Percentiles rank a stretch among this genome's conserved stretches.
Evolutionary conservation across 2,329 filamentous ascomycete genomes (phyloP).

Genomic region (Mariannaea elegans): DNA sequence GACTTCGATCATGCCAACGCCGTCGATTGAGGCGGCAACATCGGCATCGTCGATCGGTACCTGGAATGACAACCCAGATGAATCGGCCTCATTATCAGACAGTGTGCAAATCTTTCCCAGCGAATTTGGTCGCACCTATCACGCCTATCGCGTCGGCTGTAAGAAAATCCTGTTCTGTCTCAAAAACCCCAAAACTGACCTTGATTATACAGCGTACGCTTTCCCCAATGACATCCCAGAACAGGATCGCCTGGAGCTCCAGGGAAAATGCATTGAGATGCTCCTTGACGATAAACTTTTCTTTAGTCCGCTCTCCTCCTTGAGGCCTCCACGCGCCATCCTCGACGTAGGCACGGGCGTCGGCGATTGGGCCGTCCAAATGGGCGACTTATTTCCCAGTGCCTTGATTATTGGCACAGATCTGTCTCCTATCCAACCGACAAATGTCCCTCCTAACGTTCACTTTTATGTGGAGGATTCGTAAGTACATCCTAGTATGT

Average conservation of each 20-base stretch:
- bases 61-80: too few species aligned
- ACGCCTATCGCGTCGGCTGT: constrained; percentile 56
- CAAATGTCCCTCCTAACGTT: constrained; percentile 73
- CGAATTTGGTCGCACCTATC: constrained; percentile 54
- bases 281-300: constrained; percentile 49
- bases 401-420: constrained; percentile 69
- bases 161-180: constrained; percentile 32
- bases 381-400: constrained; percentile 68
- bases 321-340: constrained; percentile 43
- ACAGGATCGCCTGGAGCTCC: constrained; percentile 49
- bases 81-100: constrained; percentile 37
- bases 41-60: too few species aligned
- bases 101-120: constrained; percentile 49
- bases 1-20: too few species aligned
- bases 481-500: constrained; percentile 33
- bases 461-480: constrained; percentile 76
- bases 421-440: constrained; percentile 72
- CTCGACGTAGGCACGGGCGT: constrained; percentile 55
- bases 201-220: constrained; percentile 48
- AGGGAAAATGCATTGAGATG: constrained; percentile 46
- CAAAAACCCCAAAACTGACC: too few species aligned
- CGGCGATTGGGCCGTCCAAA: constrained; percentile 70
- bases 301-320: constrained; percentile 52
- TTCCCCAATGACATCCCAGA: constrained; percentile 55
- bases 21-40: too few species aligned